Base-by-base conservation (phyloP, 2,329 filamentous ascomycete species). In the Trichothecium sympodiale region DNA sequence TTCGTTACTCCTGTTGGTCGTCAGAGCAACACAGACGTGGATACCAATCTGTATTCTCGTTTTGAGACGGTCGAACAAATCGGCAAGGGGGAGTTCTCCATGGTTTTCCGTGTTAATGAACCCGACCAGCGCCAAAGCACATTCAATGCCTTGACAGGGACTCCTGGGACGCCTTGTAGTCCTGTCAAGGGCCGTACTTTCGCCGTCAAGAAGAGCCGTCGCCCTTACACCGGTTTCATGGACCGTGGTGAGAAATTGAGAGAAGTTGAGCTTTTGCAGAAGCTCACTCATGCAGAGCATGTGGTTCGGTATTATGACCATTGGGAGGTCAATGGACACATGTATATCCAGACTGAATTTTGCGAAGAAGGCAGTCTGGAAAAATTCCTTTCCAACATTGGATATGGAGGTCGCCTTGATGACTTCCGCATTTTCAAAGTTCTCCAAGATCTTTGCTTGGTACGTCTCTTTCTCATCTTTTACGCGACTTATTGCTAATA, bases 401-500 rank as follows among this genome's bases (percentile, higher is more conserved):
- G 91, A 17, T 71, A 80, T 41, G 86, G 83, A 53, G 88, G 86
- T 32, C 76, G 89, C 47, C 63, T 98, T 45, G 91, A 98, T 58
- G 91, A 96, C 56, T 98, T 98, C 61, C 77, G 91, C 42, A 95
- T 96, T 57, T 98, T 91, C 86, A 98, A 98, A 64, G 89, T 96
- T 39, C 65, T 96, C 48, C 73, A 94, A 29, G 91, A 98, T 56
- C 61, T 94, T 40, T 74, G 80, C 49, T 65, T 82, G 67, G 86
- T 91, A 74, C 61, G 81, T 67, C 31, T 9, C n/a, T 27, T 25
- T 29, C 7, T 9, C 8, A 5, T 34, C 8, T 10, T 9, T 5
- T 33, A 7, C 30, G 23, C 20, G 10, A 6, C 10, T 37, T 12
- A 15, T 26, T 20, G n/a, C 38, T 42, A 37, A 48, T 34, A 13